Evolutionary conservation across 371 early-diverging fungal genomes (phyloP).

Genomic region (Mortierella sp.): DNA sequence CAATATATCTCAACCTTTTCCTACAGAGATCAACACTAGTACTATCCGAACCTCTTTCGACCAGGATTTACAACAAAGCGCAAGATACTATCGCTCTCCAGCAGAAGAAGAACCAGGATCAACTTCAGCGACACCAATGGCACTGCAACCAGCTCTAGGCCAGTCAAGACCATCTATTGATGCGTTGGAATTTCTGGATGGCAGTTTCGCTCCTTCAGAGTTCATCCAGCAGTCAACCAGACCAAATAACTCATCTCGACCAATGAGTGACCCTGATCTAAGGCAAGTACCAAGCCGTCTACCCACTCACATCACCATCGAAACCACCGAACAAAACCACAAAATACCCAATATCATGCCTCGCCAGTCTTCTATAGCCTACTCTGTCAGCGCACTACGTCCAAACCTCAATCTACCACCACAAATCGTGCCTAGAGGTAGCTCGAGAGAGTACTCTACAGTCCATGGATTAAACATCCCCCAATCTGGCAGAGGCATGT

Average conservation of each 20-base stretch:
- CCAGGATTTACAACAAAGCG: constrained; percentile 20
- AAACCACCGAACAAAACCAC: constrained; percentile 29
- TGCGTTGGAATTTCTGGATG: constrained; percentile 36
- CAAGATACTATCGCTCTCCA: constrained; percentile 15
- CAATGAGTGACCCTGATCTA: constrained; percentile 45
- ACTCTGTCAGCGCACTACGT: constrained; percentile 40
- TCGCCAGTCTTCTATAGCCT: constrained; percentile 57
- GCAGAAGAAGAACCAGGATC: constrained; percentile 38
- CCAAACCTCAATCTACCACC: constrained; percentile 51
- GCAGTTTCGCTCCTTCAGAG: not conserved
- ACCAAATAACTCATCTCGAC: constrained; percentile 23
- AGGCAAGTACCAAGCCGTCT: constrained; percentile 18
- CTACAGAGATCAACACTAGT: constrained; percentile 25
- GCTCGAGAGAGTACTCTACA: constrained; percentile 60
- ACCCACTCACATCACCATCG: constrained; percentile 30
- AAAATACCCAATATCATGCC: constrained; percentile 54
- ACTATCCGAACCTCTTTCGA: constrained; percentile 34
- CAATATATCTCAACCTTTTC: constrained; percentile 5
- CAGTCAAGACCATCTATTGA: constrained; percentile 38
- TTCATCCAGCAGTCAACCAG: constrained; percentile 11
- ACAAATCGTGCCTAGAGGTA: constrained; percentile 52
- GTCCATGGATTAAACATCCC: constrained; percentile 60
- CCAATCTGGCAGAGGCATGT: constrained; percentile 58
- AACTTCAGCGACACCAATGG: constrained; percentile 31
- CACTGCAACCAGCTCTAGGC: constrained; percentile 21